Evolutionary conservation across 768 basidiomycete species (phyloP).

Genomic region (Cystofilobasidium ferigula): DNA sequence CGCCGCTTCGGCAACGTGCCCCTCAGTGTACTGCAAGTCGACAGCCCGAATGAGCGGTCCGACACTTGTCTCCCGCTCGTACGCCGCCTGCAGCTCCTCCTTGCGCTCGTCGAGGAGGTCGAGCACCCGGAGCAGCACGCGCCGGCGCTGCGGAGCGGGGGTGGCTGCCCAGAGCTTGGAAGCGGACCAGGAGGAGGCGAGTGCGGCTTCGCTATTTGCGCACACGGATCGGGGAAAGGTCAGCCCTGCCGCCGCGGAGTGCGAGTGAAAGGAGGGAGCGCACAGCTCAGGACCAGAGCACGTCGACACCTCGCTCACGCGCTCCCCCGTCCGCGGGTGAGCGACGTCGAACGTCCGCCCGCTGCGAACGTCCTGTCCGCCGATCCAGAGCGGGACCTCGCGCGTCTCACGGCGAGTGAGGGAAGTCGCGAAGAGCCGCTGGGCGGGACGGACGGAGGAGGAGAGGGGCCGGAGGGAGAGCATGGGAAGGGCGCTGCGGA

Average conservation of each 20-base stretch:
- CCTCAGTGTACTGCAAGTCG: neutral
- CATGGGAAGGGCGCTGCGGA: too few species aligned
- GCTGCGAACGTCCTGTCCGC: neutral
- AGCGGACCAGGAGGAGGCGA: neutral
- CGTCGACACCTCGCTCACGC: neutral
- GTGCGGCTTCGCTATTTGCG: neutral
- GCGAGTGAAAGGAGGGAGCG: neutral
- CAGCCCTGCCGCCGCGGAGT: neutral
- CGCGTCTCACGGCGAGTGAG: neutral
- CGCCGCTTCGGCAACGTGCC: conserved; percentile 3
- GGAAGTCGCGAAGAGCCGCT: neutral
- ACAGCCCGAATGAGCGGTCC: neutral
- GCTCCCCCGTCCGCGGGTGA: neutral
- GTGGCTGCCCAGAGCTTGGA: neutral
- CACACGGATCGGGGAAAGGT: neutral
- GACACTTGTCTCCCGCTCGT: conserved; percentile 12
- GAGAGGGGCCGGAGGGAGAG: neutral
- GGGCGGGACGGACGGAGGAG: neutral
- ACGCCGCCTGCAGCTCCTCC: neutral
- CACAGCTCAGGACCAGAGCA: neutral
- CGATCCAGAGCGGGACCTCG: conserved; percentile 18
- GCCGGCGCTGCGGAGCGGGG: conserved; percentile 6
- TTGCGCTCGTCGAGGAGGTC: conserved; percentile 13
- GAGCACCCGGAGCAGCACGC: conserved; percentile 7
- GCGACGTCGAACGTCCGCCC: neutral